Evolutionary conservation across 192 early-diverging fungal genomes (phyloP).

Genomic region (Backusella morwellensis): DNA sequence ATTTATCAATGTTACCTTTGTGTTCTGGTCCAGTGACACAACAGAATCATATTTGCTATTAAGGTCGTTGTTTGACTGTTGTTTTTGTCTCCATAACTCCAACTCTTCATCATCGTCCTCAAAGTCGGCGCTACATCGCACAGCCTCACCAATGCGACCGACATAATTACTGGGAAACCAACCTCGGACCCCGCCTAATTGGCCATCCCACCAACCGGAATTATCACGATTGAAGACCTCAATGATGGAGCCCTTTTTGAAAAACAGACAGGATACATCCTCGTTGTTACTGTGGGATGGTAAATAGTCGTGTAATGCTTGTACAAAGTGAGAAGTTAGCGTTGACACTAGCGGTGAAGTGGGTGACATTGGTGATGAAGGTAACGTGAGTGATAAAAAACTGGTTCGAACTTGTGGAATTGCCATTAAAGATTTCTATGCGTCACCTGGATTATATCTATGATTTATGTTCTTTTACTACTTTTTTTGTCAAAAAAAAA

Average conservation of each 20-base stretch:
- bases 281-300: slow-evolving; percentile 56
- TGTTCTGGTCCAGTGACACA: slow-evolving; percentile 3
- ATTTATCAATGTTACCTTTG: slow-evolving; percentile 11
- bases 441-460: background rate
- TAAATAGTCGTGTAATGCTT: slow-evolving; percentile 86
- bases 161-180: slow-evolving; percentile 94
- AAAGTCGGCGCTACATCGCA: slow-evolving; percentile 21
- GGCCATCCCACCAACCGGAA: slow-evolving; percentile 98
- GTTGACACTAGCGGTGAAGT: slow-evolving; percentile 20
- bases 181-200: slow-evolving; percentile 73
- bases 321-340: slow-evolving; percentile 34
- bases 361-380: slow-evolving; percentile 6
- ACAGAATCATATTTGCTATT: background rate
- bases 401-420: background rate
- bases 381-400: background rate
- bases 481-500: background rate
- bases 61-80: background rate
- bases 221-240: slow-evolving; percentile 88
- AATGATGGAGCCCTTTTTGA: slow-evolving; percentile 85
- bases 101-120: slow-evolving; percentile 34
- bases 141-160: slow-evolving; percentile 50
- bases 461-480: background rate
- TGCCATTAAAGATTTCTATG: background rate
- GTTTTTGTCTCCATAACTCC: slow-evolving; percentile 15
- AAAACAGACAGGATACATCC: slow-evolving; percentile 59